Evolutionary conservation across 441 rosid genomes (phyloP).

Genomic region (Macaranga tanarius): DNA sequence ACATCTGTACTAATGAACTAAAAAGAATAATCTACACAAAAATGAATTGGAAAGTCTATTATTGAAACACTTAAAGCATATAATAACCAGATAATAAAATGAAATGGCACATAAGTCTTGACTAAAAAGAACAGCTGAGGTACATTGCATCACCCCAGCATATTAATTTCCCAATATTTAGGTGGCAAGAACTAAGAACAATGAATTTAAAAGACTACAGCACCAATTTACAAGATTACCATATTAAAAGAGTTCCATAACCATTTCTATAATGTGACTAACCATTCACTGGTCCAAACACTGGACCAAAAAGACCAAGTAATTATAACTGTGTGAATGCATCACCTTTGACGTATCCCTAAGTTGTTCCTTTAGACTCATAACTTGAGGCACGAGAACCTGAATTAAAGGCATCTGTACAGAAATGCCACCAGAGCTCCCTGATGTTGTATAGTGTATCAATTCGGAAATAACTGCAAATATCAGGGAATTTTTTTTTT

Average conservation of each 20-base stretch:
- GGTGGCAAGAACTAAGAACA: background rate
- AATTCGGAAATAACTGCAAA: conserved; percentile 87
- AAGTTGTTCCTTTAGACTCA: conserved; percentile 79
- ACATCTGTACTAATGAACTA: too few relatives aligned
- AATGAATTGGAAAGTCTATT: background rate
- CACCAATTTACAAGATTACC: background rate
- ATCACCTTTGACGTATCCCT: conserved; percentile 89
- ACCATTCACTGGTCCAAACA: conserved; percentile 2
- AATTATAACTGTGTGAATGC: conserved; percentile 14
- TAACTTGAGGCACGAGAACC: conserved; percentile 88
- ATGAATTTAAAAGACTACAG: background rate
- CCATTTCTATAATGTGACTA: background rate
- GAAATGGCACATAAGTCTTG: background rate
- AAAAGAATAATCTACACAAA: background rate
- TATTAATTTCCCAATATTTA: background rate
- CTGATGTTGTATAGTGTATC: conserved; percentile 83
- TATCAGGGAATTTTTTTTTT: conserved; percentile 22
- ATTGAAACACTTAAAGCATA: conserved; percentile 10
- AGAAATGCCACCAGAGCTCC: conserved; percentile 74
- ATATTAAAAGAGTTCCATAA: background rate
- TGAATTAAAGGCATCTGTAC: conserved; percentile 90
- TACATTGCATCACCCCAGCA: background rate
- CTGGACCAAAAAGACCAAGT: background rate
- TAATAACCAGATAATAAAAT: background rate
- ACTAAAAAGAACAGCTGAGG: background rate